Evolutionary conservation across 2,329 filamentous ascomycete genomes (phyloP).

Genomic region (Exophiala dermatitidis): DNA sequence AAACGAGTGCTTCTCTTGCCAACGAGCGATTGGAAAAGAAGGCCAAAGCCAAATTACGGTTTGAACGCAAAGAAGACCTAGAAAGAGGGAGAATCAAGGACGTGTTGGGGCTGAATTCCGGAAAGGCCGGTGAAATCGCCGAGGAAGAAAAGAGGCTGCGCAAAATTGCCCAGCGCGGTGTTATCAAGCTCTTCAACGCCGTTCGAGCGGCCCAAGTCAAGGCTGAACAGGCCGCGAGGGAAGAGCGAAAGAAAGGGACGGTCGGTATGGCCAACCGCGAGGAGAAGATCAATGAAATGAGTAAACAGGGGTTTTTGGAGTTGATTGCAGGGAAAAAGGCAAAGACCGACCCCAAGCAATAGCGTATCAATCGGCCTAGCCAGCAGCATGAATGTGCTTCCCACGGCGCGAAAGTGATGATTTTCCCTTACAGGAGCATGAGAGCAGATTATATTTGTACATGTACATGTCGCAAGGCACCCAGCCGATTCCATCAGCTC

Average conservation of each 20-base stretch:
- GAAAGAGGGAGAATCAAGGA: conserved; percentile 87
- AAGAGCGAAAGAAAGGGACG: conserved; percentile 62
- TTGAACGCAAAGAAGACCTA: conserved; percentile 68
- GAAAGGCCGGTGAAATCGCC: conserved; percentile 46
- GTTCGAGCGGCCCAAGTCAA: conserved; percentile 88
- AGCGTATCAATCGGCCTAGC: neutral
- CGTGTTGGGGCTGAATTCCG: conserved; percentile 60
- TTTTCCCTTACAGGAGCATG: conserved; percentile 8
- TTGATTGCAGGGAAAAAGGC: conserved; percentile 57
- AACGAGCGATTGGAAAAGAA: conserved; percentile 75
- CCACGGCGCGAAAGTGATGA: too few species aligned
- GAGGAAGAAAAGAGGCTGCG: conserved; percentile 72
- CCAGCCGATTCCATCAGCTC: neutral
- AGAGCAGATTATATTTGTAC: conserved; percentile 15
- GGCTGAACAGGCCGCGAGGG: conserved; percentile 64
- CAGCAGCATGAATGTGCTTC: too few species aligned
- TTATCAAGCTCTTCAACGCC: conserved; percentile 93
- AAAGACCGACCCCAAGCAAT: conserved; percentile 3
- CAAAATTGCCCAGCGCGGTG: conserved; percentile 86
- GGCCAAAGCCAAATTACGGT: conserved; percentile 68
- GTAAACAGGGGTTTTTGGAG: conserved; percentile 91
- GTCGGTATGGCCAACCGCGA: conserved; percentile 73
- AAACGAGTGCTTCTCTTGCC: conserved; percentile 63
- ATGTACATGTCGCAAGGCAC: conserved; percentile 2
- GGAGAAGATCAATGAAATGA: conserved; percentile 91